Conservation (phyloP, 2,329 filamentous ascomycete species). For the Phialemoniopsis sp. region DNA sequence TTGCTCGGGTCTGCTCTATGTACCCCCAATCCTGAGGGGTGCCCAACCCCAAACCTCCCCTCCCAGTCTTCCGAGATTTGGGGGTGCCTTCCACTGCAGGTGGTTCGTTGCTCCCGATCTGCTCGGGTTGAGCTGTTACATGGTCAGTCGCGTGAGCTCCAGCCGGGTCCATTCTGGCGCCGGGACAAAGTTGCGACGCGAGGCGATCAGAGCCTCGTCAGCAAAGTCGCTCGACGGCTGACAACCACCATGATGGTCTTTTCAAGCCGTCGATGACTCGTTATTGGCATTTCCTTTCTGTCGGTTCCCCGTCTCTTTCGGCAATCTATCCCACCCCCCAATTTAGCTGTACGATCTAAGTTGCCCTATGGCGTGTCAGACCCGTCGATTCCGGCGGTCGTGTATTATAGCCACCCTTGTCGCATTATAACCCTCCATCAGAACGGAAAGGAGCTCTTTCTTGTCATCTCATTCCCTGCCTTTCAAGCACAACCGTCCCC, state of each 20-base stretch:
- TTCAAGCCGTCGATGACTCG: background rate
- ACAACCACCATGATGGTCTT: too few species aligned
- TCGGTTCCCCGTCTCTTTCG: slow-evolving; percentile 10
- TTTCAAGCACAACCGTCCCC: slow-evolving; percentile 9
- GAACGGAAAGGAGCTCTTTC: slow-evolving; percentile 12
- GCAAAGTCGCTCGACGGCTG: too few species aligned
- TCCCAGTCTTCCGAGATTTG: too few species aligned
- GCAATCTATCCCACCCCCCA: slow-evolving; percentile 16
- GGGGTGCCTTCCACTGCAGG: too few species aligned
- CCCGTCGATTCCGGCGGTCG: slow-evolving; percentile 14
- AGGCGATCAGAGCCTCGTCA: too few species aligned
- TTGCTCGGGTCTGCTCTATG: too few species aligned
- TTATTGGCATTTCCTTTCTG: slow-evolving; percentile 9
- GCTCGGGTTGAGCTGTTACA: too few species aligned
- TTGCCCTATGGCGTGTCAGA: slow-evolving; percentile 18
- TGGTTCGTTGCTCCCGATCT: background rate
- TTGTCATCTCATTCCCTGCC: slow-evolving; percentile 4
- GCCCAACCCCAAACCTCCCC: too few species aligned
- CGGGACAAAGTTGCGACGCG: too few species aligned
- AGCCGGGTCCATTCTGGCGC: too few species aligned
- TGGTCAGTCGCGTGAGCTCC: too few species aligned
- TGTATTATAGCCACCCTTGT: slow-evolving; percentile 21
- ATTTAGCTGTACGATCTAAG: background rate
- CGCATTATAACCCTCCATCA: slow-evolving; percentile 19
- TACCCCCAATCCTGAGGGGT: too few species aligned